A percentile compares a stretch with the other conserved stretches of the same genome.
These are phyloP conservation scores for Oryza coarctata DNA, from an alignment of 176 grass and related monocot genomes.

Conservation along the genomic window DNA sequence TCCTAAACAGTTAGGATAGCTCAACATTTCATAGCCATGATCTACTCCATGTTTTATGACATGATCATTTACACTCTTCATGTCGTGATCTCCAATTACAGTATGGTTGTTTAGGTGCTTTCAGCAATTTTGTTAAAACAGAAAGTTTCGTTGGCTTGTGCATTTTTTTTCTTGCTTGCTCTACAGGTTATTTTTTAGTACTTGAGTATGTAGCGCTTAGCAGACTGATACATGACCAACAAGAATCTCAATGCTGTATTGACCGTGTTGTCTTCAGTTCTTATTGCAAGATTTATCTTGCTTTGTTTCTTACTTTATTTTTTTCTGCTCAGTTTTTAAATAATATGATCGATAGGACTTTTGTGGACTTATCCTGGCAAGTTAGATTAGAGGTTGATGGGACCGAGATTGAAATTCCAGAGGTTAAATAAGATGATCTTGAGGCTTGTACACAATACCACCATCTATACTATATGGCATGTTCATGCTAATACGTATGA, in stretches of 20 bases:
- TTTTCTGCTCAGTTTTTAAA: slow-evolving; percentile 62
- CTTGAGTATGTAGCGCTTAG: background rate
- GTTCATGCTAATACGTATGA: background rate
- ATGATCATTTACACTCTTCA: background rate
- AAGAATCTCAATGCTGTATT: background rate
- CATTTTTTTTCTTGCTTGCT: background rate
- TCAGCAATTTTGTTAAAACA: background rate
- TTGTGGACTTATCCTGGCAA: slow-evolving; percentile 71
- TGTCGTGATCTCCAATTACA: background rate
- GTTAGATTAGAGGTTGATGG: slow-evolving; percentile 82
- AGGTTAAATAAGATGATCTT: slow-evolving; percentile 45
- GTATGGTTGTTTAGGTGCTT: background rate
- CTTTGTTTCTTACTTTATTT: slow-evolving; percentile 3
- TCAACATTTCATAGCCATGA: background rate
- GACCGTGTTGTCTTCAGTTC: slow-evolving; percentile 8
- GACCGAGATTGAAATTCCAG: slow-evolving; percentile 72
- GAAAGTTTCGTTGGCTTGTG: background rate
- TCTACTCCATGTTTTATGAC: background rate
- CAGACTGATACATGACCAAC: background rate
- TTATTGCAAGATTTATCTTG: background rate
- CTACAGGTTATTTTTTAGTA: background rate
- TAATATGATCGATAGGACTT: slow-evolving; percentile 86
- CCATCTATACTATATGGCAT: background rate
- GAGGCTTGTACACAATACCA: background rate
- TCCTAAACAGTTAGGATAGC: background rate